These are phyloP conservation scores for Fraxinus excelsior DNA, from an alignment of 257 asterid genomes.

Conservation along the genomic window DNA sequence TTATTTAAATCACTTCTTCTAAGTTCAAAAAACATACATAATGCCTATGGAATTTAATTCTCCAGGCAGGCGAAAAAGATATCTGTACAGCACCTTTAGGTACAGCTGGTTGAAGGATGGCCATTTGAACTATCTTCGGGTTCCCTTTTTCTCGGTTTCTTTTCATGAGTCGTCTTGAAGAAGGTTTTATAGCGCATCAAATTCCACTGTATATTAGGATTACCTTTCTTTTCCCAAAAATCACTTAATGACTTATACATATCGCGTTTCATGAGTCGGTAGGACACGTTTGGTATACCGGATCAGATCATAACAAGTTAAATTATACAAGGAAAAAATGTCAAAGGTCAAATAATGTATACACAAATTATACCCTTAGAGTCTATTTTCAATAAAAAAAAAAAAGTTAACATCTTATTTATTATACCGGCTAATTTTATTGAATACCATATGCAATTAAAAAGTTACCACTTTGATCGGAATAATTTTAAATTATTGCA, in stretches of 20 bases:
- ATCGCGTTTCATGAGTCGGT: neutral
- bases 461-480: neutral
- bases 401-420: no score
- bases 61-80: neutral
- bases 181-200: neutral
- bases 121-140: neutral
- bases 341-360: no score
- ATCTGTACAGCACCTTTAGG: neutral
- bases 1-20: no score
- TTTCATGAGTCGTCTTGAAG: neutral
- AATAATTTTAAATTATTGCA: neutral
- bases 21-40: no score
- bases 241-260: neutral
- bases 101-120: neutral
- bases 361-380: neutral
- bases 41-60: no score
- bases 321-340: no score
- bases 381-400: no score
- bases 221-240: neutral
- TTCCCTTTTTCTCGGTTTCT: neutral
- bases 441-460: neutral
- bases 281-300: no score
- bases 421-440: no score
- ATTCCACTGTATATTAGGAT: neutral
- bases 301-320: no score